Base-by-base conservation (phyloP, 2,329 filamentous ascomycete species). In the Ophiostoma pallidulum region DNA sequence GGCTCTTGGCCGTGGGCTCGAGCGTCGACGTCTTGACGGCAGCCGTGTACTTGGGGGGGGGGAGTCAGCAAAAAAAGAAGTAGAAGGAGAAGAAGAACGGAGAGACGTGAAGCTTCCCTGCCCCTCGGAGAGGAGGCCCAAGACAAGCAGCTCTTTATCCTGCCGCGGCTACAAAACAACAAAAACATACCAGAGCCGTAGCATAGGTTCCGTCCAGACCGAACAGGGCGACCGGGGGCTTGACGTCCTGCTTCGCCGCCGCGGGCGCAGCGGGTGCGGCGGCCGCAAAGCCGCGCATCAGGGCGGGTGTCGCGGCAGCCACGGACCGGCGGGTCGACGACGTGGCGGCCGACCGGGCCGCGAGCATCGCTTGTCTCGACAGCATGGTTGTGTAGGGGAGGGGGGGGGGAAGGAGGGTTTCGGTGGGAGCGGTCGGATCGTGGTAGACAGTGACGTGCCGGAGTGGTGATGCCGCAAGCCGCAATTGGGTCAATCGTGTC, bases 161-260 rank as follows among this genome's bases (percentile, higher is more conserved):
- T n/a, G n/a, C n/a, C n/a, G n/a, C n/a, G n/a, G n/a, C n/a, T n/a
- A n/a, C n/a, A n/a, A n/a, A n/a, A n/a, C n/a, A n/a, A n/a, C 12
- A 39, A 22, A 43, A 50, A 58, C 87, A 68, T 91, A 98, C 92
- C 82, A 98, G 78, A 74, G 92, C 92, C 73, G 84, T 89, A 67
- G 92, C 92, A 74, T 98, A 98, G 66, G 91, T 97, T 70, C 92
- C 92, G 71, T 97, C 92, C 65, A 98, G 74, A 61, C 92, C 92
- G 72, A 88, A 98, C 64, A 98, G 80, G 61, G 90, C 79, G 65
- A 96, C 76, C 59, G 92, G 92, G 61, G 91, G 82, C 77, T 86
- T 90, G 67, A 80, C 71, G 53, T 82, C 80, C 66, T 80, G 72
- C n/a, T n/a, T n/a, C n/a, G n/a, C n/a, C n/a, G n/a, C n/a, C n/a